A percentile compares a stretch with the other conserved stretches of the same genome.
Evolutionary conservation across 371 early-diverging fungal genomes (phyloP).

Genomic region (Mucor piriformis): DNA sequence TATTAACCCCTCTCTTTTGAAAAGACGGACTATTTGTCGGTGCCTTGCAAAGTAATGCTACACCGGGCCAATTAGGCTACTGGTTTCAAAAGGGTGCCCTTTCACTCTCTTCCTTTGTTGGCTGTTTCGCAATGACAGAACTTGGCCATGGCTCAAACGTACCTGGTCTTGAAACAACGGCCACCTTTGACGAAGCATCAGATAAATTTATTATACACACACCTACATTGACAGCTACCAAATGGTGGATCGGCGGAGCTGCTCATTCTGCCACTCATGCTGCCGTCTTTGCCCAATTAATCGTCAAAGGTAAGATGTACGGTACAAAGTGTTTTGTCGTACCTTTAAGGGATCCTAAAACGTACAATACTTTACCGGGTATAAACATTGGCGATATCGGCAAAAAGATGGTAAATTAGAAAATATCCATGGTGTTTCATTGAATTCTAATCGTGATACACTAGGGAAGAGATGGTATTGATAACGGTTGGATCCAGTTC

Average conservation of each 20-base stretch:
- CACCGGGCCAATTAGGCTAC: slow-evolving; percentile 82
- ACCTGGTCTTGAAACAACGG: slow-evolving; percentile 91
- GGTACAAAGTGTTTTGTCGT: slow-evolving; percentile 82
- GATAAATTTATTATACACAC: slow-evolving; percentile 92
- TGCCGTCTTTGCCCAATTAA: slow-evolving; percentile 80
- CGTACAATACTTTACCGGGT: slow-evolving; percentile 60
- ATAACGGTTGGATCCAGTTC: slow-evolving; percentile 87
- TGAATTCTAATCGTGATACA: neutral
- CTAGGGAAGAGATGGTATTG: slow-evolving; percentile 76
- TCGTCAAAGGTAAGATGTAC: slow-evolving; percentile 75
- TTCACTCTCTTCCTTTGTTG: slow-evolving; percentile 78
- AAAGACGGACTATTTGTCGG: slow-evolving; percentile 89
- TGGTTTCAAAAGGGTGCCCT: slow-evolving; percentile 91
- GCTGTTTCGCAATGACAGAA: slow-evolving; percentile 95
- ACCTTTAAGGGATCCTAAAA: slow-evolving; percentile 69
- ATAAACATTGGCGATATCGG: slow-evolving; percentile 75
- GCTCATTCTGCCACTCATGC: slow-evolving; percentile 87
- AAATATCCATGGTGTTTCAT: neutral
- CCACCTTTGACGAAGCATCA: slow-evolving; percentile 82
- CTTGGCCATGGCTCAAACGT: slow-evolving; percentile 91
- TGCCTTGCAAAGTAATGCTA: slow-evolving; percentile 87
- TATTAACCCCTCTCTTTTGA: neutral
- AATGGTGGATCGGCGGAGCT: slow-evolving; percentile 98
- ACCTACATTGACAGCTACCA: slow-evolving; percentile 88
- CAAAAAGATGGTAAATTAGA: slow-evolving; percentile 61